These are phyloP conservation scores for Parathielavia appendiculata DNA, from an alignment of 495 filamentous ascomycete genomes.

Conservation along the genomic window DNA sequence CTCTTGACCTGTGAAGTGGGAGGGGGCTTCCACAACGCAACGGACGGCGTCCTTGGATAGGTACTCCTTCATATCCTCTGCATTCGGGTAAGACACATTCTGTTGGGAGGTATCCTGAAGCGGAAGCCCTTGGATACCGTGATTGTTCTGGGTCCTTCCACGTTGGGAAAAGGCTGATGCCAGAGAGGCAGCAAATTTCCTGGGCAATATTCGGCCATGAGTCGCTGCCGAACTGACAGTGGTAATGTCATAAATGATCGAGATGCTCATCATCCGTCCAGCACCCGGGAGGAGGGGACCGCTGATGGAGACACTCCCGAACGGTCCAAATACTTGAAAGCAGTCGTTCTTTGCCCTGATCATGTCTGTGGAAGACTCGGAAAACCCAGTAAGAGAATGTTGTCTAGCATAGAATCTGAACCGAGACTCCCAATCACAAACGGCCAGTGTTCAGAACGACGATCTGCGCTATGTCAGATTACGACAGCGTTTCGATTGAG, in stretches of 20 bases:
- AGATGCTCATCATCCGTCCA: background rate
- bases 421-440: background rate
- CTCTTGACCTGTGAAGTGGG: background rate
- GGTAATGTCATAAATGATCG: background rate
- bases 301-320: background rate
- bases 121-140: background rate
- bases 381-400: background rate
- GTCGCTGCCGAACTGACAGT: background rate
- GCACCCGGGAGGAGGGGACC: background rate
- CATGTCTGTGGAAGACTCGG: background rate
- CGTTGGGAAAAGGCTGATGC: background rate
- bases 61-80: background rate
- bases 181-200: background rate
- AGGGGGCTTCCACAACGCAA: background rate
- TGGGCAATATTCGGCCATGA: background rate
- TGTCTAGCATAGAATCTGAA: background rate
- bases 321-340: background rate
- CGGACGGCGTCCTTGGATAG: conserved; percentile 1
- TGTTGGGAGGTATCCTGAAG: background rate
- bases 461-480: background rate
- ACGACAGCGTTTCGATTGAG: background rate
- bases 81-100: conserved; percentile 1
- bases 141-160: background rate
- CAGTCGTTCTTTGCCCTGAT: background rate
- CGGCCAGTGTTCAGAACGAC: no score